These are phyloP conservation scores for Psidium friedrichsthalianum DNA, from an alignment of 345 rosid species.

Conservation along the genomic window DNA sequence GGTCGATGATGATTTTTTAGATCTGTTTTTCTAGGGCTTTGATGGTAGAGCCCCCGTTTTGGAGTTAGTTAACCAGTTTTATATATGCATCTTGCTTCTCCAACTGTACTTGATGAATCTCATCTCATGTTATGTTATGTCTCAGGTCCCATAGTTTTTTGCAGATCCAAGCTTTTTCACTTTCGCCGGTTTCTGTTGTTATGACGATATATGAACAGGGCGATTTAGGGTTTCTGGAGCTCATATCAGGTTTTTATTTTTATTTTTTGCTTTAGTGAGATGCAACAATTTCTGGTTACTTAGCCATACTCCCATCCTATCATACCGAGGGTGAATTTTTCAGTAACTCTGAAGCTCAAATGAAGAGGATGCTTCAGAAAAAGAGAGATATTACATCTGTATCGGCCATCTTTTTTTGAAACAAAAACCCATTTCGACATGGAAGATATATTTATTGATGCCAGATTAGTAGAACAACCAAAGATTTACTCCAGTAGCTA, in stretches of 20 bases:
- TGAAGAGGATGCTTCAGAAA: background rate
- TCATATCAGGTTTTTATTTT: background rate
- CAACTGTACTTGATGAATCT: background rate
- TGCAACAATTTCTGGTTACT: background rate
- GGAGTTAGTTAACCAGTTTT: slow-evolving; percentile 3
- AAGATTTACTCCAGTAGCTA: background rate
- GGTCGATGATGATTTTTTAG: slow-evolving; percentile 19
- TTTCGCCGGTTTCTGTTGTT: background rate
- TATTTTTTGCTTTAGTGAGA: background rate
- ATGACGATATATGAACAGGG: background rate
- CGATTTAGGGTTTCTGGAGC: background rate
- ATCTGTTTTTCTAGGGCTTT: slow-evolving; percentile 8
- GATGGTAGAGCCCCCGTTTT: slow-evolving; percentile 18
- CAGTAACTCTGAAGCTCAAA: background rate
- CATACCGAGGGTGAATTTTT: background rate
- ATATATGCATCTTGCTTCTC: background rate
- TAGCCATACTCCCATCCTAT: background rate
- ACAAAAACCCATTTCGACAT: background rate
- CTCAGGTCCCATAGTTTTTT: background rate
- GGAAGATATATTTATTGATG: background rate
- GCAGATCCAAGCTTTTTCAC: background rate
- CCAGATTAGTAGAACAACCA: background rate
- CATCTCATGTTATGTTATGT: background rate
- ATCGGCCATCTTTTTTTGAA: background rate
- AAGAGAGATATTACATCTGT: background rate